Evolutionary conservation across 306 rosid genomes (phyloP).

Genomic region (Cucumis cinereus): DNA sequence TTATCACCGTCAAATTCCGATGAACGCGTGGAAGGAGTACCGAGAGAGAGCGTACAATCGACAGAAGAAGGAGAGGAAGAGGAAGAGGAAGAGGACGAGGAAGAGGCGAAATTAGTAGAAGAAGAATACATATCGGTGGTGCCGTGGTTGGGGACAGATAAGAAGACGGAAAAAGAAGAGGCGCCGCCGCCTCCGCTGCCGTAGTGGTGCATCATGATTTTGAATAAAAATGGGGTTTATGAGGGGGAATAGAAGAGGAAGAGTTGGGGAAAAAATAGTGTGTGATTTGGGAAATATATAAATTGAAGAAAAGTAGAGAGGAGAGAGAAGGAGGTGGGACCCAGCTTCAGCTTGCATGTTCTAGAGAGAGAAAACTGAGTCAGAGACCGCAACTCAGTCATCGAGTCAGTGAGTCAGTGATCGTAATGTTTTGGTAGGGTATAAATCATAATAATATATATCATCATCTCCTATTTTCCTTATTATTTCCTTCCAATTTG

Average conservation of each 20-base stretch:
- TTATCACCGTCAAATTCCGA: slow-evolving; percentile 9
- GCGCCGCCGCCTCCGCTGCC: slow-evolving; percentile 37
- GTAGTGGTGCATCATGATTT: slow-evolving; percentile 49
- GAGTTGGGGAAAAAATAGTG: neutral
- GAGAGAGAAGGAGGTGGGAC: neutral
- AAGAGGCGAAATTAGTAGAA: slow-evolving; percentile 23
- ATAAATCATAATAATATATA: neutral
- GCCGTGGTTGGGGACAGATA: slow-evolving; percentile 44
- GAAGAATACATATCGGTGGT: slow-evolving; percentile 16
- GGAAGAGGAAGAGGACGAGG: slow-evolving; percentile 35
- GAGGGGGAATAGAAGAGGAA: neutral
- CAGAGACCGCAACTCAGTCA: slow-evolving; percentile 12
- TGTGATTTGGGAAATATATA: neutral
- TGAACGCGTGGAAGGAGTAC: slow-evolving; percentile 73
- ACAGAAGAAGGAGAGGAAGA: slow-evolving; percentile 49
- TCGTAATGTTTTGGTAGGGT: slow-evolving; percentile 18
- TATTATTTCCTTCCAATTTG: too few species aligned
- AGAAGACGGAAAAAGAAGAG: slow-evolving; percentile 53
- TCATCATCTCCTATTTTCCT: too few species aligned
- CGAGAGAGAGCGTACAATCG: slow-evolving; percentile 89
- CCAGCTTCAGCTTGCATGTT: slow-evolving; percentile 24
- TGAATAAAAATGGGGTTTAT: too few species aligned
- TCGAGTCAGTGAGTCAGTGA: slow-evolving; percentile 16
- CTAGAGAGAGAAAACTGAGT: slow-evolving; percentile 19
- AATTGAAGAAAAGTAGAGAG: neutral